phyloP scores from a whole-genome alignment of 495 filamentous ascomycete species.

The Neohortaea acidophila region DNA sequence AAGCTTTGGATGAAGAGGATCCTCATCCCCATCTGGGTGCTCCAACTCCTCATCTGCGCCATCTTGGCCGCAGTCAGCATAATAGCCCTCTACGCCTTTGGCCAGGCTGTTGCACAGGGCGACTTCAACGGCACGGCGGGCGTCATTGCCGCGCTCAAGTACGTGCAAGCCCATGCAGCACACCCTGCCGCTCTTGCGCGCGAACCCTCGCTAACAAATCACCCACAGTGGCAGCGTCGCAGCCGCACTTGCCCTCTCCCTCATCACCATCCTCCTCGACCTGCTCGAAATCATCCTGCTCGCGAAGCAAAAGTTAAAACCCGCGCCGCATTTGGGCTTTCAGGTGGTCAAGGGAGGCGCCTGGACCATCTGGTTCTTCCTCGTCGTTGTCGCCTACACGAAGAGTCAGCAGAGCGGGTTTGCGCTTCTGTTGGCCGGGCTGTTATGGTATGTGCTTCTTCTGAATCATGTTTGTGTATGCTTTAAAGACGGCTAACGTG shows the following conservation, averaged over 20 bases:
- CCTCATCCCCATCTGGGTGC: conserved; percentile 27
- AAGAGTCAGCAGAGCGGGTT: background rate
- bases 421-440: background rate
- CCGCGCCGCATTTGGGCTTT: conserved; percentile 21
- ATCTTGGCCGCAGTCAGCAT: conserved; percentile 11
- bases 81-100: conserved; percentile 3
- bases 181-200: too few species aligned
- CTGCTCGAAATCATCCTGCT: conserved; percentile 23
- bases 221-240: conserved; percentile 2
- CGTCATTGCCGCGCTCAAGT: background rate
- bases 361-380: conserved; percentile 20
- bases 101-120: background rate
- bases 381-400: conserved; percentile 13
- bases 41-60: conserved; percentile 19
- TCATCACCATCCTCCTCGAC: conserved; percentile 11
- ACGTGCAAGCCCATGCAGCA: background rate
- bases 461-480: background rate
- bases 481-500: background rate
- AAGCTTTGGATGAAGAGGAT: conserved; percentile 24
- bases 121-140: background rate
- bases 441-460: conserved; percentile 7
- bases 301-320: conserved; percentile 19
- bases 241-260: conserved; percentile 13
- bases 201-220: background rate
- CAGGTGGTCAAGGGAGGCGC: conserved; percentile 22